Evolutionary conservation across 768 basidiomycete genomes (phyloP).

Genomic region (Agrocybe chaxingu): DNA sequence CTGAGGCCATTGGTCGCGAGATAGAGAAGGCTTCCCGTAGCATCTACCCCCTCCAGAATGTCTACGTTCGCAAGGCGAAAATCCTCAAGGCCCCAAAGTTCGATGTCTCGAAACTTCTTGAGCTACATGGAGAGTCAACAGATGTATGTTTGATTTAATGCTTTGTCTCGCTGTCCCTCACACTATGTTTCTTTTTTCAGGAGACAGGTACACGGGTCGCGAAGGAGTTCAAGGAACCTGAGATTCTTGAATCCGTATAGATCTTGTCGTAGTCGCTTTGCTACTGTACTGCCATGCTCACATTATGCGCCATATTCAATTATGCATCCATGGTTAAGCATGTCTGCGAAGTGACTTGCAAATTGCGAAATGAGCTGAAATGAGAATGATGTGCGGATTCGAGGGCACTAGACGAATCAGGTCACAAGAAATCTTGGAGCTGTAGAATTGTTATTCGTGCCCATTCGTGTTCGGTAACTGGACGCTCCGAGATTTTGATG

Average conservation of each 20-base stretch:
- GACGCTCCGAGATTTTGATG: too few relatives aligned
- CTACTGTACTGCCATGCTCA: constrained; percentile 28
- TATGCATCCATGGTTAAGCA: constrained; percentile 12
- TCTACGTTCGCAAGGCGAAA: constrained; percentile 98
- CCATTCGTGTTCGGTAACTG: too few relatives aligned
- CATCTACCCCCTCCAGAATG: constrained; percentile 99
- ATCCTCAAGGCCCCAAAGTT: constrained; percentile 98
- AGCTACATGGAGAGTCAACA: constrained; percentile 93
- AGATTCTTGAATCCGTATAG: constrained; percentile 90
- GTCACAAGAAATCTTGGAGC: too few relatives aligned
- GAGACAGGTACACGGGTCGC: constrained; percentile 93
- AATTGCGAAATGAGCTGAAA: background rate
- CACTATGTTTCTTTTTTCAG: constrained; percentile 34
- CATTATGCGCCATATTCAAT: constrained; percentile 15
- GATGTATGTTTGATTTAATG: constrained; percentile 59
- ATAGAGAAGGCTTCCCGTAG: constrained; percentile 96
- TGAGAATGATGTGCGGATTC: background rate
- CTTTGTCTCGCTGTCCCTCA: constrained; percentile 8
- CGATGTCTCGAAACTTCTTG: constrained; percentile 91
- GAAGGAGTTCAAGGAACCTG: constrained; percentile 98
- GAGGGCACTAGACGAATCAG: too few relatives aligned
- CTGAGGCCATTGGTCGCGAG: constrained; percentile 98
- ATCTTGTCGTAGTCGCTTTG: constrained; percentile 33
- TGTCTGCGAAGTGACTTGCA: background rate
- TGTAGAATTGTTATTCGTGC: too few relatives aligned